phyloP scores from a whole-genome alignment of 306 rosid species.

The Cercis canadensis region DNA sequence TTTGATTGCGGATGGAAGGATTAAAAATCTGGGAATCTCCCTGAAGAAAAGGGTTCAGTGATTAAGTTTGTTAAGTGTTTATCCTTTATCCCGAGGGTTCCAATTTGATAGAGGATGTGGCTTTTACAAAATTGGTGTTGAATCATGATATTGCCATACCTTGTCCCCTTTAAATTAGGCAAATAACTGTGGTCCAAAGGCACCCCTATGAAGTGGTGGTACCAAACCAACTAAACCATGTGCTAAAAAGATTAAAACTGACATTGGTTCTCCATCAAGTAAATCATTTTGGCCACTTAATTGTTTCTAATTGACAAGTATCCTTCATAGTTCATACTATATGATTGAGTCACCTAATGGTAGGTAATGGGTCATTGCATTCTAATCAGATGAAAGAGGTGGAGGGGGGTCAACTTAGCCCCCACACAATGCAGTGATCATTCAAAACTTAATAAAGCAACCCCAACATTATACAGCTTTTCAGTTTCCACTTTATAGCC shows the following conservation, averaged over 20 bases:
- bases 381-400: constrained; percentile 40
- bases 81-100: constrained; percentile 44
- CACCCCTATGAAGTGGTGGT: constrained; percentile 2
- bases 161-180: constrained; percentile 48
- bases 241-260: constrained; percentile 28
- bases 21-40: constrained; percentile 4
- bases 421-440: constrained; percentile 63
- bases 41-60: constrained; percentile 28
- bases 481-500: constrained; percentile 54
- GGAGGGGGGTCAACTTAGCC: constrained; percentile 46
- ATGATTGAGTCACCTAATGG: constrained; percentile 67
- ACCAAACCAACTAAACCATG: constrained; percentile 36
- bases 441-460: constrained; percentile 47
- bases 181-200: constrained; percentile 40
- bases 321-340: constrained; percentile 29
- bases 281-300: constrained; percentile 36
- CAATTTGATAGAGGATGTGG: constrained; percentile 31
- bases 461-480: constrained; percentile 48
- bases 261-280: constrained; percentile 21
- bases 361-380: constrained; percentile 68
- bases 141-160: constrained; percentile 49
- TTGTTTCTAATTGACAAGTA: constrained; percentile 41
- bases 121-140: constrained; percentile 37
- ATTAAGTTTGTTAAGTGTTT: constrained; percentile 7
- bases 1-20: constrained; percentile 52